Percentiles rank a stretch among this genome's conserved stretches.
phyloP scores from a whole-genome alignment of 805 yeast species.

The Candida vartiovaarae region DNA sequence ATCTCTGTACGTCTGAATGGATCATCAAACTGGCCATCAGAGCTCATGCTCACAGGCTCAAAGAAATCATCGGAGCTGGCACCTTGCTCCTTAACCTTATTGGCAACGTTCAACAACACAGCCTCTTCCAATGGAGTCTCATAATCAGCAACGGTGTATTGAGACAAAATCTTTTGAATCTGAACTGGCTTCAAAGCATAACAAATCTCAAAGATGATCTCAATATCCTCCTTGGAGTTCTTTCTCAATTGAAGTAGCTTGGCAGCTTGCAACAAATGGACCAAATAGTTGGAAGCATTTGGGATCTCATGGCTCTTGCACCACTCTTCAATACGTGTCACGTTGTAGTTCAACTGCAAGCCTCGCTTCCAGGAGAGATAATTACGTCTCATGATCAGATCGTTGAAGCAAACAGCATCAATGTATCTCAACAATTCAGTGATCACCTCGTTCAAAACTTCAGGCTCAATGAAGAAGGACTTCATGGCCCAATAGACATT shows the following conservation, averaged over 20 bases:
- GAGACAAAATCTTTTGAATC: constrained; percentile 84
- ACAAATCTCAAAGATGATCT: constrained; percentile 89
- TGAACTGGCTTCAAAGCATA: constrained; percentile 92
- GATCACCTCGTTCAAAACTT: constrained; percentile 77
- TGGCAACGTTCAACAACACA: constrained; percentile 75
- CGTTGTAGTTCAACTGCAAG: constrained; percentile 90
- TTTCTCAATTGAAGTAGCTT: constrained; percentile 89
- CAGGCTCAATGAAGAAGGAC: constrained; percentile 78
- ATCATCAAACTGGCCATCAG: constrained; percentile 73
- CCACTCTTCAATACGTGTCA: constrained; percentile 97
- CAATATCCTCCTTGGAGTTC: constrained; percentile 82
- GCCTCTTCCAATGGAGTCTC: constrained; percentile 86
- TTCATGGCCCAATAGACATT: constrained; percentile 90
- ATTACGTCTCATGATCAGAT: constrained; percentile 87
- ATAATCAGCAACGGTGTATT: constrained; percentile 87
- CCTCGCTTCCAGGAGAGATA: constrained; percentile 98
- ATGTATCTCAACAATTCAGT: constrained; percentile 78
- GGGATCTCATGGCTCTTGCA: constrained; percentile 89
- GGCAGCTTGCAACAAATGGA: constrained; percentile 87
- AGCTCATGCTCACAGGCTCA: constrained; percentile 58
- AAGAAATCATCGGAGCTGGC: constrained; percentile 56
- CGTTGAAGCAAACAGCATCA: constrained; percentile 92
- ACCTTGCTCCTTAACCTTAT: constrained; percentile 59
- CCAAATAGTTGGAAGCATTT: constrained; percentile 77
- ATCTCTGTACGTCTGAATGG: constrained; percentile 71